Conservation (phyloP, 2,329 filamentous ascomycete species). For the Aspergillus quadrilineatus region DNA sequence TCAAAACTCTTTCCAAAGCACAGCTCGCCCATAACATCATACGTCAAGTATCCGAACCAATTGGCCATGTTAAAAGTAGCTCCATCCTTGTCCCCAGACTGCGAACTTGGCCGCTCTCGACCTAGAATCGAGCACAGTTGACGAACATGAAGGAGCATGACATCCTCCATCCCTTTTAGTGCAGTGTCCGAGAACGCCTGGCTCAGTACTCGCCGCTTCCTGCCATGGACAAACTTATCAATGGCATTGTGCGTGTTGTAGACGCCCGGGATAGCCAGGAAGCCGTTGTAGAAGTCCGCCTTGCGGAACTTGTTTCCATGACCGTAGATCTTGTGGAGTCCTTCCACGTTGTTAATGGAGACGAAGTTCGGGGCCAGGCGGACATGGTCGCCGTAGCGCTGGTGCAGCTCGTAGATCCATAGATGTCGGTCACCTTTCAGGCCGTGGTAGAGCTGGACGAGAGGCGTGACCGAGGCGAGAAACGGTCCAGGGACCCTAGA, state of each 20-base stretch:
- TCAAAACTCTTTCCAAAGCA: constrained; percentile 54
- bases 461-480: constrained; percentile 37
- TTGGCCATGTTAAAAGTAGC: constrained; percentile 28
- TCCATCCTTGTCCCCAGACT: constrained; percentile 21
- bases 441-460: constrained; percentile 69
- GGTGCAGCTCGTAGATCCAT: constrained; percentile 68
- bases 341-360: constrained; percentile 71
- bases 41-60: constrained; percentile 48
- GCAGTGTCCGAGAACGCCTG: constrained; percentile 69
- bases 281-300: constrained; percentile 71
- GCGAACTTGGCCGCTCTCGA: constrained; percentile 19
- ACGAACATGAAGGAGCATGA: constrained; percentile 64
- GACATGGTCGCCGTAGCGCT: constrained; percentile 67
- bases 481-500: constrained; percentile 33
- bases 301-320: constrained; percentile 51
- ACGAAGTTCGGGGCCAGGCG: constrained; percentile 76
- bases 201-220: constrained; percentile 69
- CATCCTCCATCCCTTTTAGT: constrained; percentile 66
- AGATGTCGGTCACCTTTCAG: constrained; percentile 73
- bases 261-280: constrained; percentile 62
- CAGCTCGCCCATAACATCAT: constrained; percentile 53
- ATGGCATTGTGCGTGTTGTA: constrained; percentile 72
- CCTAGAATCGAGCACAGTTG: constrained; percentile 55
- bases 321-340: constrained; percentile 46
- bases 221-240: constrained; percentile 66